Evolutionary conservation across 192 early-diverging fungal genomes (phyloP), one percentile per base, ranked within the genome.

Genomic region (Coemansia sp.): DNA sequence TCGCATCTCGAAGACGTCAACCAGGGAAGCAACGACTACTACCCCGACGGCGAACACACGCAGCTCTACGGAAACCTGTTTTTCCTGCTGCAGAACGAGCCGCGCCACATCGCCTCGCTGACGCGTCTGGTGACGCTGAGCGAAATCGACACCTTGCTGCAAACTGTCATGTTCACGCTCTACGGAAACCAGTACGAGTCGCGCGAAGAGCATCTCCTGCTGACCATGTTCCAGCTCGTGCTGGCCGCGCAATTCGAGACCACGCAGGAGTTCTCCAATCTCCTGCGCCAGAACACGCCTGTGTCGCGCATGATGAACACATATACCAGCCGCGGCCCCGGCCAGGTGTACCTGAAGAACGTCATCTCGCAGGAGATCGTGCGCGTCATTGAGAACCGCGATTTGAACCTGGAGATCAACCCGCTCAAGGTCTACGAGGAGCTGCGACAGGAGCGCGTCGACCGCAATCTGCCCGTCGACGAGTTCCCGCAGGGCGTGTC

Each of bases 241-340:
- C 75, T 98, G 25, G 87, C 93, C 5, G 88, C 89, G n/a, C 91
- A 98, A 71, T 96, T 98, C 68, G 93, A 94, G 62, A 85, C 86
- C n/a, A 87, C 92, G 0, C 86, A 84, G n/a, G 92, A 95, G 64
- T 95, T 93, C 58, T 88, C 87, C 35, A 91, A 88, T 16, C 72
- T 98, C 20, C 78, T 98, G 63, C 89, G 95, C 27, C 92, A 94
- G 61, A 98, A 98, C 82, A 95, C 93, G 16, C 92, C 95, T 0
- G 91, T 96, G 11, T 95, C 94, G n/a, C 88, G 95, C 23, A 96
- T 96, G 93, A 93, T 98, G 90, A 95, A 95, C 34, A 94, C 94
- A 1, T 98, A 98, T 72, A 95, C 94, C 0, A 85, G 93, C 53
- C 89, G 95, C 36, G 91, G 93, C 10, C 91, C 92, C 6, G 95